Evolutionary conservation across 2,329 filamentous ascomycete species (phyloP).

Genomic region (Penicillium janthinellum): DNA sequence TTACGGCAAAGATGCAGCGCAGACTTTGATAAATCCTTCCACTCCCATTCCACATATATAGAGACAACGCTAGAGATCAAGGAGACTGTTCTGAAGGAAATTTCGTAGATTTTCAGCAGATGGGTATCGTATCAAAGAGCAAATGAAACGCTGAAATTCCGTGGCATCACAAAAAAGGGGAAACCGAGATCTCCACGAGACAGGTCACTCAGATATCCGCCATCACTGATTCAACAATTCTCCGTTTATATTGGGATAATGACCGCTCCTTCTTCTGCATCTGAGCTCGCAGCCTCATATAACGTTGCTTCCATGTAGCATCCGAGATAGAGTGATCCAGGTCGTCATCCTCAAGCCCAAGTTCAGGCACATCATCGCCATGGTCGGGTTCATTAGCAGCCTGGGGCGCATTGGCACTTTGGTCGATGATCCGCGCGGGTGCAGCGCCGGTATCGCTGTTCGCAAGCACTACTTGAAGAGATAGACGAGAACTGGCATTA

Average conservation of each 20-base stretch:
- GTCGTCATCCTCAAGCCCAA: conserved; percentile 33
- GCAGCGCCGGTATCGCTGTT: conserved; percentile 16
- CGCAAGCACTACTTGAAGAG: conserved; percentile 30
- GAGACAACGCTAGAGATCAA: too few relatives aligned
- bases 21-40: too few relatives aligned
- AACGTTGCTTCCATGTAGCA: conserved; percentile 44
- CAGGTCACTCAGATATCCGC: conserved; percentile 35
- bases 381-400: background rate
- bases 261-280: conserved; percentile 43
- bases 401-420: background rate
- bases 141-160: background rate
- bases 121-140: conserved; percentile 3
- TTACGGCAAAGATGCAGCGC: too few relatives aligned
- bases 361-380: conserved; percentile 27
- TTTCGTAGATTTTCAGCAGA: background rate
- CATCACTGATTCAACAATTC: conserved; percentile 48
- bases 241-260: conserved; percentile 44
- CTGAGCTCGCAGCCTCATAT: conserved; percentile 40
- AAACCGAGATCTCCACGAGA: conserved; percentile 1
- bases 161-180: conserved; percentile 1
- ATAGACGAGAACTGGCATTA: conserved; percentile 26
- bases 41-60: too few relatives aligned
- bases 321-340: conserved; percentile 27
- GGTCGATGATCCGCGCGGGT: conserved; percentile 11
- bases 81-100: too few relatives aligned